Evolutionary conservation across 176 grass and related monocot species (phyloP), one percentile per base, ranked within the genome.

Genomic region (Phoenix dactylifera): DNA sequence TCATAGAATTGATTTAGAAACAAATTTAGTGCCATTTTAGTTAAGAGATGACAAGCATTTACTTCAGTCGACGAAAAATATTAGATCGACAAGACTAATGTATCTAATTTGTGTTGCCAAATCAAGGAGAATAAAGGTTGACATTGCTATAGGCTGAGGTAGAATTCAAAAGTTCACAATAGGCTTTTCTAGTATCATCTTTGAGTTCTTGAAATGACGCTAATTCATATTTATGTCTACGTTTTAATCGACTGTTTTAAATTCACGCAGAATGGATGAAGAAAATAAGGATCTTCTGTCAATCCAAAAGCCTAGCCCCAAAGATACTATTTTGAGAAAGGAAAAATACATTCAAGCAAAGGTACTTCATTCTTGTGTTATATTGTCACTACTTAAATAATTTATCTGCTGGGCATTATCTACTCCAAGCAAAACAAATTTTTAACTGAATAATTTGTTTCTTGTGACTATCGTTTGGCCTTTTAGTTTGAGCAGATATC

Each of bases 331-430:
- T 73, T 72, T 78, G 63, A 97, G 72, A 89, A 97, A 97, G 59
- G 92, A 97, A 70, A 85, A 83, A 74, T 97, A 83, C 70, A 97
- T 97, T 67, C 87, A 91, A 88, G 58, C 72, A 51, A 97, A 97
- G 84, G 92, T 90, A 90, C 74, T 44, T 15, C 54, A 51, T 80
- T 73, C 65, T 67, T 12, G 35, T 44, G 35, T 44, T 44, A 44
- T 44, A 44, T 44, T 30, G 2, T 14, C 35, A 10, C 35, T 44
- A 12, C 10, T 44, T 44, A 44, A 44, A 44, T 44, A 14, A 3
- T 44, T 12, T 44, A 44, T 44, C 35, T 44, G 35, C 35, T 14
- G 35, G 9, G 12, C 10, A 12, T 44, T 44, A 44, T 44, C 10
- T 44, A 44, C 10, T 44, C 10, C 35, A 44, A 44, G 35, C 5